Evolutionary conservation across 805 yeast species (phyloP).

Genomic region (Zygosaccharomyces lentus): DNA sequence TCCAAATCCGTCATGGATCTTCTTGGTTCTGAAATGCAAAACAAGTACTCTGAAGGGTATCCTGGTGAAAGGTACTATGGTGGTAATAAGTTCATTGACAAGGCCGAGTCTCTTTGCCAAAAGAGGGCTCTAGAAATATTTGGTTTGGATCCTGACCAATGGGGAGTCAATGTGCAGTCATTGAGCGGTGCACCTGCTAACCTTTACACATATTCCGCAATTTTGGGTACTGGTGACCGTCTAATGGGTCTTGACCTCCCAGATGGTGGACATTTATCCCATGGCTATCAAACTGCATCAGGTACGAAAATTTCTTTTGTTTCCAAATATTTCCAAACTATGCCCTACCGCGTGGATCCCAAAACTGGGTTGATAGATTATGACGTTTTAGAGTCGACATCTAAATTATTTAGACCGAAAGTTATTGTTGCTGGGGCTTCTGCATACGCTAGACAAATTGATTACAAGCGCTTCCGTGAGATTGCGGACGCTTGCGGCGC

Average conservation of each 20-base stretch:
- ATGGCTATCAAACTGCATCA: slow-evolving; percentile 89
- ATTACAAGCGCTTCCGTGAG: slow-evolving; percentile 83
- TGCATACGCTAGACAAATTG: slow-evolving; percentile 88
- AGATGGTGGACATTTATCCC: slow-evolving; percentile 97
- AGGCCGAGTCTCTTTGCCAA: slow-evolving; percentile 86
- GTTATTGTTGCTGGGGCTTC: slow-evolving; percentile 95
- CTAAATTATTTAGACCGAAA: slow-evolving; percentile 88
- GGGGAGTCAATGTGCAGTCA: slow-evolving; percentile 98
- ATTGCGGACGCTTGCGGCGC: slow-evolving; percentile 94
- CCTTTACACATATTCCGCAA: slow-evolving; percentile 84
- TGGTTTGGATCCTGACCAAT: slow-evolving; percentile 64
- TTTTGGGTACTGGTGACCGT: slow-evolving; percentile 85
- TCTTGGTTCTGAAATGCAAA: slow-evolving; percentile 93
- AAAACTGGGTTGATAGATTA: slow-evolving; percentile 89
- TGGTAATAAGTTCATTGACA: slow-evolving; percentile 92
- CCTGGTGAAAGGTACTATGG: slow-evolving; percentile 98
- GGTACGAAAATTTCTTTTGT: slow-evolving; percentile 82
- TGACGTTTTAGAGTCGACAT: slow-evolving; percentile 77
- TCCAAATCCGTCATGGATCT: slow-evolving; percentile 92
- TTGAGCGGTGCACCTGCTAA: slow-evolving; percentile 97
- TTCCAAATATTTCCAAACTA: slow-evolving; percentile 92
- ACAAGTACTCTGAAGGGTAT: slow-evolving; percentile 97
- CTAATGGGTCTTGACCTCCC: slow-evolving; percentile 97
- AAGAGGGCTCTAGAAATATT: slow-evolving; percentile 86
- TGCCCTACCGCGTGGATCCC: slow-evolving; percentile 91